Evolutionary conservation across 306 rosid genomes (phyloP).

Genomic region (Cucurbita pepo): DNA sequence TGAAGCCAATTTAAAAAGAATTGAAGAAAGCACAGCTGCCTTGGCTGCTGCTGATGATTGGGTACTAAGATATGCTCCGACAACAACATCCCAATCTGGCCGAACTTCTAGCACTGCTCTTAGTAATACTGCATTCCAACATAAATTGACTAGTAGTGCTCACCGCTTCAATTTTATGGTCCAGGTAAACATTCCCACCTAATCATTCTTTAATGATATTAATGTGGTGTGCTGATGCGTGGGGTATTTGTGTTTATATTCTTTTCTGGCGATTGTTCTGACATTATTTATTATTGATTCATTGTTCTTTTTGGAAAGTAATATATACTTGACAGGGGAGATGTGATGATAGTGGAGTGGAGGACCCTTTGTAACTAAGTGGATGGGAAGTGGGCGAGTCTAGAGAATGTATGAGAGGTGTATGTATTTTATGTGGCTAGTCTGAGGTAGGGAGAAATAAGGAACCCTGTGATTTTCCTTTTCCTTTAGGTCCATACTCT

Average conservation of each 20-base stretch:
- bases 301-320: background rate
- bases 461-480: background rate
- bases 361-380: background rate
- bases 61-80: conserved; percentile 55
- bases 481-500: background rate
- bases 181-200: conserved; percentile 48
- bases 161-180: conserved; percentile 99
- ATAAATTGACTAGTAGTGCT: conserved; percentile 85
- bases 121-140: conserved; percentile 47
- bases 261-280: background rate
- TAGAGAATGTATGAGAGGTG: background rate
- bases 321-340: background rate
- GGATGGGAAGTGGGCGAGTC: background rate
- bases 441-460: background rate
- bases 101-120: conserved; percentile 34
- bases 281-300: background rate
- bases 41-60: conserved; percentile 98
- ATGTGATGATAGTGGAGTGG: background rate
- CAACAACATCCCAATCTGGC: conserved; percentile 50
- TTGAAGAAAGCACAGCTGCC: conserved; percentile 95
- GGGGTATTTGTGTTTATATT: background rate
- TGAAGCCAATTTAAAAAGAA: conserved; percentile 84
- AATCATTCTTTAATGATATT: background rate
- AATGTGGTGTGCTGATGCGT: background rate
- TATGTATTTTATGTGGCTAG: background rate